Conservation (phyloP, 495 filamentous ascomycete species). For the Delitschia confertaspora region DNA sequence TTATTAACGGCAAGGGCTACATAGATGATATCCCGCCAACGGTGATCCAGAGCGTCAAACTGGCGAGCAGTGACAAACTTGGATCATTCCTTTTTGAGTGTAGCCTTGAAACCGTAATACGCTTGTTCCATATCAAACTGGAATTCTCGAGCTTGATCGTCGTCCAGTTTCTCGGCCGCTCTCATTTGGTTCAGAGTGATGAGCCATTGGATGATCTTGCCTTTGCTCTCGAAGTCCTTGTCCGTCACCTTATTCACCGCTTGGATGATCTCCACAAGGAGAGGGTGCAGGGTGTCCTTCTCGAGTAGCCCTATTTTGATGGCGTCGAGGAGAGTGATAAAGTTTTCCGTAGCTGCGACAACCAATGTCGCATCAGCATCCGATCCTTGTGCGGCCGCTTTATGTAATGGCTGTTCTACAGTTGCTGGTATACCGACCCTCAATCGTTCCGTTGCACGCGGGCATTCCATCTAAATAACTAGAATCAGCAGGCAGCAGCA, state of each 20-base stretch:
- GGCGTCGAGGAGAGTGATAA: constrained; percentile 96
- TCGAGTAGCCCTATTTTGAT: constrained; percentile 78
- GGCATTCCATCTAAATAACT: constrained; percentile 69
- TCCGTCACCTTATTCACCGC: constrained; percentile 94
- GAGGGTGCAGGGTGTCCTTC: constrained; percentile 90
- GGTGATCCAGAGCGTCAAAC: no score
- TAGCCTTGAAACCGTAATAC: constrained; percentile 82
- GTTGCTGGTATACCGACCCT: constrained; percentile 75
- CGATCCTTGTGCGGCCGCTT: constrained; percentile 36
- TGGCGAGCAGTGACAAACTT: no score
- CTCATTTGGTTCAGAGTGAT: constrained; percentile 97
- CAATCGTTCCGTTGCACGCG: constrained; percentile 84
- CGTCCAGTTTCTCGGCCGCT: constrained; percentile 78
- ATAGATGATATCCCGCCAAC: no score
- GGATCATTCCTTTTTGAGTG: constrained; percentile 41
- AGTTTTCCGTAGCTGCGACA: constrained; percentile 84
- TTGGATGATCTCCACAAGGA: constrained; percentile 89
- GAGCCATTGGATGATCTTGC: constrained; percentile 97
- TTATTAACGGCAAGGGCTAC: no score
- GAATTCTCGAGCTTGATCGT: constrained; percentile 80
- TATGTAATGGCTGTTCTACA: constrained; percentile 44
- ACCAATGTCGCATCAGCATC: constrained; percentile 63
- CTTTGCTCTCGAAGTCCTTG: constrained; percentile 82
- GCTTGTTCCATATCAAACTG: constrained; percentile 82
- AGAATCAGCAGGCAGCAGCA: constrained; percentile 1